Evolutionary conservation across 352 stramenopile species (phyloP).

Genomic region (Phytophthora pistaciae): DNA sequence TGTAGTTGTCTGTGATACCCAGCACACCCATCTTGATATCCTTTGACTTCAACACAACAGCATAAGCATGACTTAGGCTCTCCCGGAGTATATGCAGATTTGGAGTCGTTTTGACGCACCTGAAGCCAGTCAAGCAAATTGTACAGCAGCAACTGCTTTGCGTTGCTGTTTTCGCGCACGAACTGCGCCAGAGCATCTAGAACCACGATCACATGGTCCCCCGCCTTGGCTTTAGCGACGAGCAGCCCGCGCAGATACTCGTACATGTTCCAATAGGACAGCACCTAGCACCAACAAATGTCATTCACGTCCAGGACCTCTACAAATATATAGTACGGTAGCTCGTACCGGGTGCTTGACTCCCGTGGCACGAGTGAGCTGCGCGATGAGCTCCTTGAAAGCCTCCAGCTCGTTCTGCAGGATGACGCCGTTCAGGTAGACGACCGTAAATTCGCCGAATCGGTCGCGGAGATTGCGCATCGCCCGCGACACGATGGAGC

Average conservation of each 20-base stretch:
- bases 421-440: conserved; percentile 84
- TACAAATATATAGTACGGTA: neutral
- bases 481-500: conserved; percentile 58
- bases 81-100: neutral
- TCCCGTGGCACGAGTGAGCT: conserved; percentile 60
- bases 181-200: conserved; percentile 85
- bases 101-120: conserved; percentile 22
- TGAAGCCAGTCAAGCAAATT: conserved; percentile 89
- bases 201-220: conserved; percentile 74
- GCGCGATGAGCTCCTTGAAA: conserved; percentile 84
- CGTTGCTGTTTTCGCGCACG: conserved; percentile 59
- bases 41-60: conserved; percentile 47
- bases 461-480: conserved; percentile 57
- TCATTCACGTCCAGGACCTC: neutral
- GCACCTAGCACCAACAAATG: conserved; percentile 27
- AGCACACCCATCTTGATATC: conserved; percentile 86
- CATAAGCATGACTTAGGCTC: neutral
- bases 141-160: conserved; percentile 87
- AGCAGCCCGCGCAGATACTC: conserved; percentile 79
- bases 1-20: conserved; percentile 84
- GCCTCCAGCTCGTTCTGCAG: conserved; percentile 87
- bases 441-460: conserved; percentile 56
- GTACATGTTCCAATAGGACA: conserved; percentile 90
- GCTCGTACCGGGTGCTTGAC: conserved; percentile 68
- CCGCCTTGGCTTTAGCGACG: conserved; percentile 50